These are phyloP conservation scores for Chlorella sp. DNA, from an alignment of 139 green algal genomes.

Conservation along the genomic window DNA sequence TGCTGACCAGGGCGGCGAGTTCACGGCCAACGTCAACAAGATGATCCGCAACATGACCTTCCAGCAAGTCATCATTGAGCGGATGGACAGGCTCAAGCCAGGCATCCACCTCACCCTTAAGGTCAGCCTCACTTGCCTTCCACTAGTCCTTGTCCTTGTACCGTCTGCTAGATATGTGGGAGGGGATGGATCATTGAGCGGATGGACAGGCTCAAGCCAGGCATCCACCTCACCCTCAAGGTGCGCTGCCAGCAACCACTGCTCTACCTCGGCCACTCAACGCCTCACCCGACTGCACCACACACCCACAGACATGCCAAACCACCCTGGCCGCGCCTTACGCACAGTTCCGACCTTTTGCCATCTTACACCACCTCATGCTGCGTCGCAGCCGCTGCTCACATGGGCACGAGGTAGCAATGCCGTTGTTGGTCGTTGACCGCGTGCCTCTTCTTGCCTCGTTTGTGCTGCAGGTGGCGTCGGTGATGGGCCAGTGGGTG, in stretches of 20 bases:
- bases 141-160: not conserved
- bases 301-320: too few relatives aligned
- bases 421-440: too few relatives aligned
- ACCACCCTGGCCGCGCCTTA: too few relatives aligned
- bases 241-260: too few relatives aligned
- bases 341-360: too few relatives aligned
- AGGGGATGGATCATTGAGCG: conserved; percentile 68
- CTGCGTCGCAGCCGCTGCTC: too few relatives aligned
- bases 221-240: conserved; percentile 64
- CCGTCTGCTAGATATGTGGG: too few relatives aligned
- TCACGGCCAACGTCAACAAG: conserved; percentile 37
- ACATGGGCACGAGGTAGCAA: too few relatives aligned
- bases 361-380: too few relatives aligned
- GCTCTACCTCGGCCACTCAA: too few relatives aligned
- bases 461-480: conserved; percentile 16
- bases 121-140: conserved; percentile 40
- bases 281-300: too few relatives aligned
- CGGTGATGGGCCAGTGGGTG: conserved; percentile 59
- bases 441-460: too few relatives aligned
- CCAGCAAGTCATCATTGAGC: conserved; percentile 65
- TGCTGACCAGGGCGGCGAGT: conserved; percentile 29
- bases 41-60: conserved; percentile 43
- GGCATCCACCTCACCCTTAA: conserved; percentile 63
- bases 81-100: conserved; percentile 60
- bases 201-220: conserved; percentile 58